Evolutionary conservation across 371 early-diverging fungal genomes (phyloP).

Genomic region (Dinochytrium kinnereticum): DNA sequence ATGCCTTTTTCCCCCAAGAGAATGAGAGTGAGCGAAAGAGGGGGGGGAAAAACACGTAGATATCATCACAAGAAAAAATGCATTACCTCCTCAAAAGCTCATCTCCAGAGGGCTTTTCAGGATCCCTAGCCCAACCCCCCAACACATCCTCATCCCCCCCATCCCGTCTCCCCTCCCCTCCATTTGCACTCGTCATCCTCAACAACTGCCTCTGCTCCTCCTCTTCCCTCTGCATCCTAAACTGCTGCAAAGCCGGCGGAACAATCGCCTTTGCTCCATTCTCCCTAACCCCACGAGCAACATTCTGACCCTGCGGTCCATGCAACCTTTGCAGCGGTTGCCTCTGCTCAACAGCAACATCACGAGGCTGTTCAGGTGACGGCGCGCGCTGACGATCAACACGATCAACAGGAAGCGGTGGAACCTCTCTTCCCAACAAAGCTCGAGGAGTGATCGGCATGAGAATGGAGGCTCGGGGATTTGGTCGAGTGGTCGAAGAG

Average conservation of each 20-base stretch:
- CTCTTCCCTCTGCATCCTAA: constrained; percentile 12
- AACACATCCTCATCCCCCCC: background rate
- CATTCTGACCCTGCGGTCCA: background rate
- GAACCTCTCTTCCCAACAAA: background rate
- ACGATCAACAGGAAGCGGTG: background rate
- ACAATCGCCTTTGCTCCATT: background rate
- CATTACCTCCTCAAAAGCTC: constrained; percentile 6
- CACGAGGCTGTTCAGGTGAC: background rate
- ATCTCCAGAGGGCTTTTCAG: background rate
- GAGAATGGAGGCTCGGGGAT: background rate
- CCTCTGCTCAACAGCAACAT: background rate
- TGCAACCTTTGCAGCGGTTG: background rate
- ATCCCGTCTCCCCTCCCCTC: background rate
- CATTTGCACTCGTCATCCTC: background rate
- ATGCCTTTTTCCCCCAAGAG: too few relatives aligned
- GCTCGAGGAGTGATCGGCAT: constrained; percentile 15
- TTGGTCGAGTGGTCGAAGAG: too few relatives aligned
- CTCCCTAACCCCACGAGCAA: background rate
- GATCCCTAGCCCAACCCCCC: background rate
- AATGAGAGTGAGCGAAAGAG: too few relatives aligned
- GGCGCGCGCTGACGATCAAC: background rate
- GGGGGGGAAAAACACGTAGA: background rate
- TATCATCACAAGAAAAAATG: background rate
- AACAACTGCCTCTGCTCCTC: background rate
- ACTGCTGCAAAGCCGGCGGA: background rate